Evolutionary conservation across 495 filamentous ascomycete genomes (phyloP), one percentile per base, ranked within the genome.

Genomic region (Lichenothelia convexa): DNA sequence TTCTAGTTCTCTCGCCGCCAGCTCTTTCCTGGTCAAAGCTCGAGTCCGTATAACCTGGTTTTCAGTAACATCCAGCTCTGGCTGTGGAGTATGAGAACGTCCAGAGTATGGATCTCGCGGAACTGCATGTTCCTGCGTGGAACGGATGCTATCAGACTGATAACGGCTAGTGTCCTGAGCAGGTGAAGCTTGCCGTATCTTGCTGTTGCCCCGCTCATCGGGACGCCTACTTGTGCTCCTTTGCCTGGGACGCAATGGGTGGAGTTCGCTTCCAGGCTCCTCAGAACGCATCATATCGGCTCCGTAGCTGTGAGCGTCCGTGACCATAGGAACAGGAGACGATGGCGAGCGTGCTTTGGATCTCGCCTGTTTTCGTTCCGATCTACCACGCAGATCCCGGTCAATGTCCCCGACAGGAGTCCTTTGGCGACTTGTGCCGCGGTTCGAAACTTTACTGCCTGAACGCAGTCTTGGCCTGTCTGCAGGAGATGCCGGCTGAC

Each of bases 1-100:
- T 58, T 93, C 84, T 18, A 93, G 67, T 56, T 93, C 84, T 36
- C 77, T 75, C 5, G 80, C 80, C 11, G 84, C 84, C 18, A 77
- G 57, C 45, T 86, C 80, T 56, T 78, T 82, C 56, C 48, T 42
- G 62, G 67, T 23, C 40, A 16, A 4, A 44, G 13, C 36, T 29
- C 40, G 18, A 27, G 41, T 15, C 29, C 30, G 6, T 32, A 30
- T 12, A 32, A 19, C 17, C 32, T 34, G n/a, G 32, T 21, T 42
- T 22, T 15, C 27, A 23, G 37, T 21, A n/a, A n/a, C n/a, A n/a
- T n/a, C n/a, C n/a, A n/a, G n/a, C n/a, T n/a, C n/a, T n/a, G n/a
- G n/a, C n/a, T n/a, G n/a, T n/a, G n/a, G n/a, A n/a, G n/a, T n/a
- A n/a, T n/a, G n/a, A n/a, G n/a, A n/a, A n/a, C n/a, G n/a, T n/a